These are phyloP conservation scores for Phytophthora fragariaefolia DNA, from an alignment of 352 stramenopile genomes.

Conservation along the genomic window DNA sequence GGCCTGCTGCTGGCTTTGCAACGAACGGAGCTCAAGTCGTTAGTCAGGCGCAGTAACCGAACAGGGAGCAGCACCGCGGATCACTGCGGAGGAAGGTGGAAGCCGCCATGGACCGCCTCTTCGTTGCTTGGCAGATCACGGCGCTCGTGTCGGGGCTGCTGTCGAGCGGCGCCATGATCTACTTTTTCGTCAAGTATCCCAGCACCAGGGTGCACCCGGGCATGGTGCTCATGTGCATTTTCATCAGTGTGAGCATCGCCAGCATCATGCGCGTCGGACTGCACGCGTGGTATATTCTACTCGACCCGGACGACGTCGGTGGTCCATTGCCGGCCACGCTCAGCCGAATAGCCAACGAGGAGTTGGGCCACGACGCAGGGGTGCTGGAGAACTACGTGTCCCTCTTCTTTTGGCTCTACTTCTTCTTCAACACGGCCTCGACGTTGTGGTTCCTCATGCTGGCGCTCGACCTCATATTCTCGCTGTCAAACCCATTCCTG, in stretches of 20 bases:
- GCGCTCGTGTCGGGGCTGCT: constrained; percentile 61
- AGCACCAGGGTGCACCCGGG: constrained; percentile 71
- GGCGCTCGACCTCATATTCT: constrained; percentile 87
- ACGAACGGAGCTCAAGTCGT: constrained; percentile 15
- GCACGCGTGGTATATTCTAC: constrained; percentile 53
- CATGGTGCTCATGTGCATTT: constrained; percentile 80
- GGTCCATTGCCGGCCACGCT: constrained; percentile 52
- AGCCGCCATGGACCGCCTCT: constrained; percentile 63
- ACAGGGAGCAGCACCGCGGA: neutral
- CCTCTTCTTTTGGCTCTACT: constrained; percentile 87
- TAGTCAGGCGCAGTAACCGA: constrained; percentile 16
- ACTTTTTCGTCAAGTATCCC: constrained; percentile 75
- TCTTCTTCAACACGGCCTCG: constrained; percentile 82
- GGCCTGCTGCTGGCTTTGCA: no score
- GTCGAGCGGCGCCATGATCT: constrained; percentile 63
- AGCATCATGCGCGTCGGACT: constrained; percentile 74
- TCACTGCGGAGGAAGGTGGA: no score
- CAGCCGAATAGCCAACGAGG: constrained; percentile 65
- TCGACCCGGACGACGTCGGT: constrained; percentile 19
- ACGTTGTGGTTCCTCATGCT: constrained; percentile 90
- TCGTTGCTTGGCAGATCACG: constrained; percentile 79
- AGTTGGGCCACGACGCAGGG: constrained; percentile 40
- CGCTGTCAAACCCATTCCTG: constrained; percentile 87
- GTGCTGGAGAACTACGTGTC: constrained; percentile 55
- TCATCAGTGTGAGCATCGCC: constrained; percentile 68